These are phyloP conservation scores for Penicillium sp. DNA, from an alignment of 2,329 filamentous ascomycete genomes.

Conservation along the genomic window DNA sequence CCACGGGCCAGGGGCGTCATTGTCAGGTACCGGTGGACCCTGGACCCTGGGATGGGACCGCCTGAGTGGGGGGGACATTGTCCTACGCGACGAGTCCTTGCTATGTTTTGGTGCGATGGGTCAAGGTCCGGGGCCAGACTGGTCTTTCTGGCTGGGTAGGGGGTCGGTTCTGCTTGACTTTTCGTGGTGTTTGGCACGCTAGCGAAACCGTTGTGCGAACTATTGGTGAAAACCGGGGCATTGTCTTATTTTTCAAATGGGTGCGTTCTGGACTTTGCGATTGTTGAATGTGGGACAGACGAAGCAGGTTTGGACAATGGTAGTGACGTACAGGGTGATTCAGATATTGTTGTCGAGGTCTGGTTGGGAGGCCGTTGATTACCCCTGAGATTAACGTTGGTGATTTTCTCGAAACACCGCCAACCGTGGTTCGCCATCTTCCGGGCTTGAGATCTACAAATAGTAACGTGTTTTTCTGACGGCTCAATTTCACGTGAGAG, in stretches of 20 bases:
- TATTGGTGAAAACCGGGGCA: neutral
- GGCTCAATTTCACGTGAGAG: neutral
- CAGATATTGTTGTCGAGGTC: neutral
- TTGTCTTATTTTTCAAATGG: neutral
- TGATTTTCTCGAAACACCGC: neutral
- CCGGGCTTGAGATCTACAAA: neutral
- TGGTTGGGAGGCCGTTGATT: neutral
- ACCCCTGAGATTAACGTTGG: neutral
- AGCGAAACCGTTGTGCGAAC: neutral
- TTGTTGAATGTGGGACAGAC: neutral
- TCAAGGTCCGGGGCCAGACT: neutral
- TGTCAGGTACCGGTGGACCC: constrained; percentile 16
- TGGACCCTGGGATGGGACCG: constrained; percentile 2
- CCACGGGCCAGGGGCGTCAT: constrained; percentile 7
- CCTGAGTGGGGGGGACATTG: constrained; percentile 2
- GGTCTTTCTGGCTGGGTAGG: neutral
- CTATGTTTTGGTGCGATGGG: neutral
- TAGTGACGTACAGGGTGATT: neutral
- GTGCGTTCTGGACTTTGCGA: neutral
- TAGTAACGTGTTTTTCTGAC: neutral
- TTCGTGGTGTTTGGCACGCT: neutral
- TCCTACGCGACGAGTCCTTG: neutral
- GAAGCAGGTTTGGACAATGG: neutral
- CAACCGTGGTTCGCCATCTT: neutral
- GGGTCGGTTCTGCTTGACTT: neutral